Conservation (phyloP, 805 yeast genomes). For the Metschnikowia bowlesiae region DNA sequence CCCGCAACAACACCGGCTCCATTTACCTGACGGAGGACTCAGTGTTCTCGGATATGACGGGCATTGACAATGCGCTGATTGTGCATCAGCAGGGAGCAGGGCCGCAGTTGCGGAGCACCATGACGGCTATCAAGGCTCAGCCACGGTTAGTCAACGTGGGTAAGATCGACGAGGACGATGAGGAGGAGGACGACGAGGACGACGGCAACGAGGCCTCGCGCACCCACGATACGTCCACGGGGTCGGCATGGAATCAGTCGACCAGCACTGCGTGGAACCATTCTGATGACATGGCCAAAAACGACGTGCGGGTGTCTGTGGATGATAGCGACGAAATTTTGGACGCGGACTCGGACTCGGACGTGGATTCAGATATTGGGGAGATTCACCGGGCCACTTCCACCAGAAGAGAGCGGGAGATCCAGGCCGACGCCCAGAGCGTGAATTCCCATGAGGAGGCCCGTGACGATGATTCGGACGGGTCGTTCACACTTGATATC, state of each 20-base stretch:
- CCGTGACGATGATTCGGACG: conserved; percentile 7
- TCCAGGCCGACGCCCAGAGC: background rate
- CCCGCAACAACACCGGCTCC: conserved; percentile 40
- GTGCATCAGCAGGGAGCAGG: conserved; percentile 31
- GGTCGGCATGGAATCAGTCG: background rate
- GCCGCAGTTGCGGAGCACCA: conserved; percentile 41
- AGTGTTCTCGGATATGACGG: conserved; percentile 40
- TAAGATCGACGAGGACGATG: conserved; percentile 42
- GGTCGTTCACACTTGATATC: conserved; percentile 15
- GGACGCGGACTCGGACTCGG: conserved; percentile 25
- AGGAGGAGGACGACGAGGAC: conserved; percentile 24
- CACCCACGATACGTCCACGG: background rate
- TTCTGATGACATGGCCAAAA: background rate
- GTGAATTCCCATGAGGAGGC: background rate
- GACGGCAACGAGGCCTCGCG: conserved; percentile 14
- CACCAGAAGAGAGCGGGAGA: conserved; percentile 6
- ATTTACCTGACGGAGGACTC: conserved; percentile 42
- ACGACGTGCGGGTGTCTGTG: background rate
- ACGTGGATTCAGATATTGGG: conserved; percentile 45
- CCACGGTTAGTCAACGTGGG: conserved; percentile 64
- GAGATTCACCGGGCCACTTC: conserved; percentile 40
- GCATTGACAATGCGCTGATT: conserved; percentile 45
- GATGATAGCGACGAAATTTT: conserved; percentile 2
- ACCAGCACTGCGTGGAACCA: background rate
- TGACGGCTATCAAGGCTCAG: conserved; percentile 73